phyloP scores from a whole-genome alignment of 2,329 filamentous ascomycete genomes.

The Fusarium napiforme region DNA sequence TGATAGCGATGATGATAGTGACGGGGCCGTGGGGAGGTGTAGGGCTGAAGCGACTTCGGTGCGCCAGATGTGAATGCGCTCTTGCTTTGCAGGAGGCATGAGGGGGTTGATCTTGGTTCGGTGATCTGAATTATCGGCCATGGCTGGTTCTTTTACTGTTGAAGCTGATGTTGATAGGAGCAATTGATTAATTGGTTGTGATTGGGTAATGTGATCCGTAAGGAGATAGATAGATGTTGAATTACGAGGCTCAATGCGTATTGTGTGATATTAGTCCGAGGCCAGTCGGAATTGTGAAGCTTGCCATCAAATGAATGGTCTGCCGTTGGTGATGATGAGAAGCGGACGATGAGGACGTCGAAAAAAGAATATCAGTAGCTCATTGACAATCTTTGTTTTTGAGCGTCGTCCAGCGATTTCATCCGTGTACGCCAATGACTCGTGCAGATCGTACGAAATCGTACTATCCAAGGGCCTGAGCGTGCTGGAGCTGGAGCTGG shows the following conservation, averaged over 20 bases:
- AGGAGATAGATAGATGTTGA: neutral
- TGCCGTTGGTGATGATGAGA: neutral
- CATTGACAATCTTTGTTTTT: constrained; percentile 1
- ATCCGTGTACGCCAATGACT: constrained; percentile 22
- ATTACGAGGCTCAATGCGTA: neutral
- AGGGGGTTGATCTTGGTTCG: constrained; percentile 33
- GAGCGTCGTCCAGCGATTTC: constrained; percentile 12
- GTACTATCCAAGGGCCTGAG: constrained; percentile 8
- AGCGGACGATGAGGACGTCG: neutral
- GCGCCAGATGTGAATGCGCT: constrained; percentile 62
- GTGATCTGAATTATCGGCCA: constrained; percentile 11
- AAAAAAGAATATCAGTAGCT: neutral
- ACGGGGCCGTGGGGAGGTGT: constrained; percentile 45
- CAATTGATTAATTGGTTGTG: neutral
- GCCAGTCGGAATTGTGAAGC: constrained; percentile 7
- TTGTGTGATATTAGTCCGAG: constrained; percentile 14
- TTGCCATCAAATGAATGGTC: constrained; percentile 1
- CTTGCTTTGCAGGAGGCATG: constrained; percentile 50
- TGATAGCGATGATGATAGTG: constrained; percentile 47
- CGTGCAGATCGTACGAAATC: constrained; percentile 1
- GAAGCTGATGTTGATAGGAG: neutral
- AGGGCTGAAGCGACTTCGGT: constrained; percentile 57
- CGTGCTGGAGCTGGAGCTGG: neutral
- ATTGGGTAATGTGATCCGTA: neutral
- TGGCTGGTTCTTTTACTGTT: constrained; percentile 10